A percentile compares a stretch with the other conserved stretches of the same genome.
Conservation (phyloP, 164 flowering plant genomes). For the Vitis rotundifolia region DNA sequence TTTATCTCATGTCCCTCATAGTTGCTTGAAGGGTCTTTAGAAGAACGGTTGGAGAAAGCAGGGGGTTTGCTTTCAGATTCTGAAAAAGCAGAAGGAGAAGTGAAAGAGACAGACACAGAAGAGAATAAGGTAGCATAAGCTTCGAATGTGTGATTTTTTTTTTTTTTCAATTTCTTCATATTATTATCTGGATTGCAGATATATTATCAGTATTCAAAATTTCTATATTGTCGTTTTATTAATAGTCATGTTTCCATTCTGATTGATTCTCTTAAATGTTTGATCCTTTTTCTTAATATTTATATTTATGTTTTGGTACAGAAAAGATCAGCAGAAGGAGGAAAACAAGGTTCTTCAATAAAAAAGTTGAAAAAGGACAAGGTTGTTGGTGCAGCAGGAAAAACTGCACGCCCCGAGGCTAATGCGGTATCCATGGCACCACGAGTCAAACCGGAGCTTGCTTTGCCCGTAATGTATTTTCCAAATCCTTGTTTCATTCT, state of each 20-base stretch:
- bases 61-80: slow-evolving; percentile 69
- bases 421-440: slow-evolving; percentile 57
- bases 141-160: background rate
- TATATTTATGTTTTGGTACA: slow-evolving; percentile 22
- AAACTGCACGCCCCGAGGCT: slow-evolving; percentile 64
- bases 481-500: slow-evolving; percentile 8
- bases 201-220: background rate
- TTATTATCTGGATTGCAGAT: background rate
- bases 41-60: slow-evolving; percentile 81
- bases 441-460: slow-evolving; percentile 86
- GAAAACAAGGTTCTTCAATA: slow-evolving; percentile 70
- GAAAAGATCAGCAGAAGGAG: slow-evolving; percentile 85
- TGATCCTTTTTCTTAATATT: background rate
- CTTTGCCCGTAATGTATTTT: slow-evolving; percentile 79
- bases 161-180: background rate
- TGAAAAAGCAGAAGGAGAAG: slow-evolving; percentile 82
- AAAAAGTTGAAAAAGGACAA: slow-evolving; percentile 94
- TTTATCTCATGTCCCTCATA: slow-evolving; percentile 18
- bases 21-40: slow-evolving; percentile 95
- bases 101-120: slow-evolving; percentile 76
- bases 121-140: slow-evolving; percentile 65
- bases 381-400: slow-evolving; percentile 62
- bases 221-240: background rate
- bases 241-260: background rate
- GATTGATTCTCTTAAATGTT: background rate